These are phyloP conservation scores for Triangularia setosa DNA, from an alignment of 2,329 filamentous ascomycete species.

Conservation along the genomic window DNA sequence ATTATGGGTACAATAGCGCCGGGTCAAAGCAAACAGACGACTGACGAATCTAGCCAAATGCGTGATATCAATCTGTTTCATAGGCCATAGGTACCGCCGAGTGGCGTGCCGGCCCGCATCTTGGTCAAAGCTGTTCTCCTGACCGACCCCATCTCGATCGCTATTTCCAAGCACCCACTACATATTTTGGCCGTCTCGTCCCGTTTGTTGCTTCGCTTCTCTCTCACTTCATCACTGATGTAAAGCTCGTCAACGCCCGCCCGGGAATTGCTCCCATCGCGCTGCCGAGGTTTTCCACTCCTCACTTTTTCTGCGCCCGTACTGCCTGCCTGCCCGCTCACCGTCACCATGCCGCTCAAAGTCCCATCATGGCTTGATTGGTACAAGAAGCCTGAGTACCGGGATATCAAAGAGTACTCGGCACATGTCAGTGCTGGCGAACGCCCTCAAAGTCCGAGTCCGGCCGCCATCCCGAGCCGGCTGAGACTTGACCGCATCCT, in stretches of 20 bases:
- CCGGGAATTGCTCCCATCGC: not conserved
- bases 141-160: not conserved
- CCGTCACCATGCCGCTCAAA: constrained; percentile 25
- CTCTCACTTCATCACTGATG: not conserved
- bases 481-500: constrained; percentile 44
- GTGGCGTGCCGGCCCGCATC: constrained; percentile 1
- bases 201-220: not conserved
- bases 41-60: not conserved
- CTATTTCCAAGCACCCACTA: not conserved
- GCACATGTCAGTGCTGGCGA: constrained; percentile 33
- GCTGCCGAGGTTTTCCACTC: not conserved
- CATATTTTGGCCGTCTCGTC: not conserved
- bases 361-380: constrained; percentile 39
- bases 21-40: constrained; percentile 6
- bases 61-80: not conserved
- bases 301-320: not conserved
- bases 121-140: not conserved
- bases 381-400: constrained; percentile 49
- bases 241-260: not conserved
- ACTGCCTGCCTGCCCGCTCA: not conserved
- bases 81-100: not conserved
- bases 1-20: not conserved
- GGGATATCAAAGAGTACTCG: constrained; percentile 45
- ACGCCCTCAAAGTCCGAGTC: constrained; percentile 36
- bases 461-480: constrained; percentile 38